Conservation (phyloP, 1,284 basidiomycete species). For the Cystobasidium slooffiae region DNA sequence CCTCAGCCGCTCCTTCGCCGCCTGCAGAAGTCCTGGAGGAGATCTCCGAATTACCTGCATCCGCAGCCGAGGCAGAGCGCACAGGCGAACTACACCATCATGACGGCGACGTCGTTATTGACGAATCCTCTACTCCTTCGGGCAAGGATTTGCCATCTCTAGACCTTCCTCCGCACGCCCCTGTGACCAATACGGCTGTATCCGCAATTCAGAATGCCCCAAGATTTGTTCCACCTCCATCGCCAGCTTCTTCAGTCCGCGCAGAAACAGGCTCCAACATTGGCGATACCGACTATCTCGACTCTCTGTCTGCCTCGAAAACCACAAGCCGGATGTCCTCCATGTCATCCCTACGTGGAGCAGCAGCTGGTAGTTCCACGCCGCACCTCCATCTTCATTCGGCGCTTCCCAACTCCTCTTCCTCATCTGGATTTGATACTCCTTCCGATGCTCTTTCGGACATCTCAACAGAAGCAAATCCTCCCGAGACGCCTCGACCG, state of each 20-base stretch:
- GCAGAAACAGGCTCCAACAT: slow-evolving; percentile 42
- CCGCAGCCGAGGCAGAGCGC: slow-evolving; percentile 39
- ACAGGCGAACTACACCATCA: slow-evolving; percentile 10
- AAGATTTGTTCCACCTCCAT: slow-evolving; percentile 39
- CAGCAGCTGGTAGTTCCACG: slow-evolving; percentile 9
- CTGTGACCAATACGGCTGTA: slow-evolving; percentile 27
- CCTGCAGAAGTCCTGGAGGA: slow-evolving; percentile 32
- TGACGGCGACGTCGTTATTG: slow-evolving; percentile 25
- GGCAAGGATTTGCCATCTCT: neutral
- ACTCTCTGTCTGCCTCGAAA: slow-evolving; percentile 1
- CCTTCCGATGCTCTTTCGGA: slow-evolving; percentile 39
- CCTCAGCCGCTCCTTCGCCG: slow-evolving; percentile 28
- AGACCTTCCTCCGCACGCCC: slow-evolving; percentile 14
- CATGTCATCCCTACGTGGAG: slow-evolving; percentile 21
- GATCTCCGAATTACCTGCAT: slow-evolving; percentile 35
- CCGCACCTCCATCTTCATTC: slow-evolving; percentile 36
- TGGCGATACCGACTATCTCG: slow-evolving; percentile 39
- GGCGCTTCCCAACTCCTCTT: slow-evolving; percentile 12
- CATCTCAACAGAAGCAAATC: slow-evolving; percentile 41
- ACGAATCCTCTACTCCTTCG: slow-evolving; percentile 5
- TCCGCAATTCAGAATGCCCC: slow-evolving; percentile 27
- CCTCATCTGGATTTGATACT: slow-evolving; percentile 28
- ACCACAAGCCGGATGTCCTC: slow-evolving; percentile 34
- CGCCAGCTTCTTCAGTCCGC: slow-evolving; percentile 42
- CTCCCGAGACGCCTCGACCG: slow-evolving; percentile 31